Base-by-base conservation (phyloP, 2,329 filamentous ascomycete genomes). In the Penicillium sp. region DNA sequence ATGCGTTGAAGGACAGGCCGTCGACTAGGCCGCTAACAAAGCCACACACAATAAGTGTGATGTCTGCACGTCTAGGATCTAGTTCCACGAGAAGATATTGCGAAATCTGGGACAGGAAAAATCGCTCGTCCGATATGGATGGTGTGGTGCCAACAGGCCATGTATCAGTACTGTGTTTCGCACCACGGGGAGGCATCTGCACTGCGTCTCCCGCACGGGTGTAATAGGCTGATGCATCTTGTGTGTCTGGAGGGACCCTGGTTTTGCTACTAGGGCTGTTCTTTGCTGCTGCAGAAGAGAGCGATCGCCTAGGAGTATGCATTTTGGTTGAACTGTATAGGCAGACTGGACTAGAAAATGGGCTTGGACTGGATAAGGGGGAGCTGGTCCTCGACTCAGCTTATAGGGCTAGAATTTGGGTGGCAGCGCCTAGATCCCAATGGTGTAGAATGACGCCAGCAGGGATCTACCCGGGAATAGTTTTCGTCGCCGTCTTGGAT, bases 1-100 rank as follows among this genome's bases (percentile, higher is more conserved):
- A 71, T 40, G 68, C 67, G 47, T 70, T 70, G 52, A 69, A 71
- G 2, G 68, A 67, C 13, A 70, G 47, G 18, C 67, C 67, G 36
- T 72, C 69, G 7, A 71, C 64, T 11, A 72, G 55, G 9, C 69
- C 69, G 29, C 65, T 63, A 5, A 69, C 63, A 40, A 70, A 70
- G 9, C 66, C 65, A 42, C 68, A 70, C 18, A 67, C 42, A 20
- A 70, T 57, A 2, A 67, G 50, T 11, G 65, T 41, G 6, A 66
- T 31, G 44, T 66, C 63, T 7, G 64, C 57, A 40, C 56, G 46
- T 9, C 38, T 54, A 0, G 57, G 52, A 20, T 66, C 51, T 18
- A 67, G 31, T 23, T 57, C 50, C 10, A 28, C 28, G 11, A 44
- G 24, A 5, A 55, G 41, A 42, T 53, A 49, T 9, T 36, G 29